These are phyloP conservation scores for Globisporangium barbulae DNA, from an alignment of 352 stramenopile genomes.

Conservation along the genomic window DNA sequence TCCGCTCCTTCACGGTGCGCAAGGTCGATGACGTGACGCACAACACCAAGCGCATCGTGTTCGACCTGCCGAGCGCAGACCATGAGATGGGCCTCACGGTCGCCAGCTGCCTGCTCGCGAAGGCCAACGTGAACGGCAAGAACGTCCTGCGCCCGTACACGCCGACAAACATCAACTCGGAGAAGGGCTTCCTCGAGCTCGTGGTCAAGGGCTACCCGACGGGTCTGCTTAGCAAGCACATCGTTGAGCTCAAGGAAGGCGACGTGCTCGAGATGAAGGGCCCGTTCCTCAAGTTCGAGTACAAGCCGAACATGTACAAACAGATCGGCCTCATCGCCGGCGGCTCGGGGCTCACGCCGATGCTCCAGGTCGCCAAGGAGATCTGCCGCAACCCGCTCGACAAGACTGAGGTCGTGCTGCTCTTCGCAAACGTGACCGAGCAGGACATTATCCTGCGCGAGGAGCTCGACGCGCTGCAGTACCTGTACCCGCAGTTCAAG, in stretches of 20 bases:
- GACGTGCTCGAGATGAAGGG: slow-evolving; percentile 90
- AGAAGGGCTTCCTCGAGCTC: slow-evolving; percentile 82
- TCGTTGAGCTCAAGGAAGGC: slow-evolving; percentile 78
- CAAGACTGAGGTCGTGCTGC: slow-evolving; percentile 78
- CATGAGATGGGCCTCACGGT: slow-evolving; percentile 67
- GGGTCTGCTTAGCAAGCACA: slow-evolving; percentile 84
- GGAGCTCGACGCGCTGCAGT: slow-evolving; percentile 80
- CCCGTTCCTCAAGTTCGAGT: slow-evolving; percentile 83
- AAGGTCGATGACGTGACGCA: slow-evolving; percentile 66
- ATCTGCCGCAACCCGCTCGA: slow-evolving; percentile 84
- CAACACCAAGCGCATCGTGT: slow-evolving; percentile 80
- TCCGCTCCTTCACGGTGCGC: slow-evolving; percentile 71
- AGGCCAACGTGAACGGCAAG: slow-evolving; percentile 74
- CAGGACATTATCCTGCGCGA: slow-evolving; percentile 88
- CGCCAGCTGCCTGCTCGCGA: slow-evolving; percentile 57
- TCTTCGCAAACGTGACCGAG: slow-evolving; percentile 85
- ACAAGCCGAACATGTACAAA: slow-evolving; percentile 88
- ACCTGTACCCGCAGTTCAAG: slow-evolving; percentile 79
- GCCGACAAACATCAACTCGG: slow-evolving; percentile 79
- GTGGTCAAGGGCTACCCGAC: slow-evolving; percentile 90
- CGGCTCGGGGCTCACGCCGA: slow-evolving; percentile 89
- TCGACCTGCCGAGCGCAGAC: slow-evolving; percentile 53
- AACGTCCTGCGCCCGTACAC: slow-evolving; percentile 85
- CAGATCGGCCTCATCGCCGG: slow-evolving; percentile 88
- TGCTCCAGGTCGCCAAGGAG: slow-evolving; percentile 85